A percentile compares a stretch with the other conserved stretches of the same genome.
Evolutionary conservation across 768 basidiomycete genomes (phyloP).

Genomic region (Boletus tylopilopsis): DNA sequence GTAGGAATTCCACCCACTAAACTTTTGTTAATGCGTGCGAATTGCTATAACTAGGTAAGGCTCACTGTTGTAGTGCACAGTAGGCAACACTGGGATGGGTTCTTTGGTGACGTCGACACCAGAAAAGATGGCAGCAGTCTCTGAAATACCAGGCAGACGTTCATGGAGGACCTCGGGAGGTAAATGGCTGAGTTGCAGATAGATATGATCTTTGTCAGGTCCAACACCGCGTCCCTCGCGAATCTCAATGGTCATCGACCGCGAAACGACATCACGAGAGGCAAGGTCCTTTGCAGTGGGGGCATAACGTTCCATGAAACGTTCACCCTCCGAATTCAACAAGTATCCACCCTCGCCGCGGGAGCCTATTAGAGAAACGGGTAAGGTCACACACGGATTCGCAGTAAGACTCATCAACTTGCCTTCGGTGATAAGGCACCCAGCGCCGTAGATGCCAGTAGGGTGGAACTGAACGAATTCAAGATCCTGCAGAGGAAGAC

Average conservation of each 20-base stretch:
- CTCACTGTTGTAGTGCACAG: conserved; percentile 98
- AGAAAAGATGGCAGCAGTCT: conserved; percentile 97
- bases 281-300: conserved; percentile 99
- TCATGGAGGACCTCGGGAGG: conserved; percentile 95
- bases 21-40: conserved; percentile 13
- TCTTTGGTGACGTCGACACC: conserved; percentile 99
- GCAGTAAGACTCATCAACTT: conserved; percentile 10
- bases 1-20: conserved; percentile 99
- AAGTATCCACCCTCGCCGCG: conserved; percentile 99
- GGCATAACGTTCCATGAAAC: conserved; percentile 99
- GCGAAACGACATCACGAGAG: conserved; percentile 98
- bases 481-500: conserved; percentile 91
- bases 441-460: conserved; percentile 98
- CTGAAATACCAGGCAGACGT: conserved; percentile 97
- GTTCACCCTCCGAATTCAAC: conserved; percentile 96
- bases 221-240: conserved; percentile 99
- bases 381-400: not conserved
- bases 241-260: conserved; percentile 98
- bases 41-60: conserved; percentile 5
- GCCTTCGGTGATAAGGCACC: conserved; percentile 99
- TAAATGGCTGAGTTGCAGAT: conserved; percentile 94
- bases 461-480: conserved; percentile 99
- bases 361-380: conserved; percentile 56
- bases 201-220: conserved; percentile 96
- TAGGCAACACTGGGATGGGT: conserved; percentile 97